Conservation (phyloP, 148 eudicot genomes). For the Rhododendron molle region DNA sequence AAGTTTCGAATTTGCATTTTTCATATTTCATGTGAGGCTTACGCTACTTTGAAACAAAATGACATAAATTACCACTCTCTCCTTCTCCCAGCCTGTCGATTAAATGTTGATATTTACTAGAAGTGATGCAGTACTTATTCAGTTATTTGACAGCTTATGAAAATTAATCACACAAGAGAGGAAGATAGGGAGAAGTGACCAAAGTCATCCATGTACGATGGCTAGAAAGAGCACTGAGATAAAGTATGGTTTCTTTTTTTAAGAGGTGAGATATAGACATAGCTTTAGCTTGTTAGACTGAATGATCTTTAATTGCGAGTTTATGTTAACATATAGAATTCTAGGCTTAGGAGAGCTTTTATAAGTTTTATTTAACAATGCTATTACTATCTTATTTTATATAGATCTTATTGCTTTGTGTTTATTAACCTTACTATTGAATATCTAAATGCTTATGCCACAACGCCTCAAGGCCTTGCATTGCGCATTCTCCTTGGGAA, state of each 20-base stretch:
- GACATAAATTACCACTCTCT: neutral
- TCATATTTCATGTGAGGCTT: neutral
- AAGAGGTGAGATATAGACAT: neutral
- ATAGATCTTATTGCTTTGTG: too few relatives aligned
- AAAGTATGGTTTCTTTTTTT: neutral
- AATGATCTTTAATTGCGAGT: neutral
- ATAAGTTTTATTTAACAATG: neutral
- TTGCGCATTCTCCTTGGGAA: too few relatives aligned
- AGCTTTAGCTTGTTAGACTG: neutral
- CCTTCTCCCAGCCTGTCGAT: neutral
- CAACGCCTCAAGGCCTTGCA: neutral
- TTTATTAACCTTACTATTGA: too few relatives aligned
- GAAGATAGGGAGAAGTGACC: neutral
- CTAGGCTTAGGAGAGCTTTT: neutral
- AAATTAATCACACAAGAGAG: neutral
- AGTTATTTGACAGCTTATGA: neutral
- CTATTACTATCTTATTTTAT: neutral
- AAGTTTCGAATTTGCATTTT: neutral
- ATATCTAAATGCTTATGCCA: neutral
- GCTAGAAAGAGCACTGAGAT: neutral
- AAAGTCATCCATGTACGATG: neutral
- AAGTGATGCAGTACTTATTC: neutral
- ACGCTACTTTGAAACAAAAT: neutral
- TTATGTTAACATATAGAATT: neutral
- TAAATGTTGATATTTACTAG: neutral